Evolutionary conservation across 192 early-diverging fungal species (phyloP), one percentile per base, ranked within the genome.

Genomic region (Coemansia sp.): DNA sequence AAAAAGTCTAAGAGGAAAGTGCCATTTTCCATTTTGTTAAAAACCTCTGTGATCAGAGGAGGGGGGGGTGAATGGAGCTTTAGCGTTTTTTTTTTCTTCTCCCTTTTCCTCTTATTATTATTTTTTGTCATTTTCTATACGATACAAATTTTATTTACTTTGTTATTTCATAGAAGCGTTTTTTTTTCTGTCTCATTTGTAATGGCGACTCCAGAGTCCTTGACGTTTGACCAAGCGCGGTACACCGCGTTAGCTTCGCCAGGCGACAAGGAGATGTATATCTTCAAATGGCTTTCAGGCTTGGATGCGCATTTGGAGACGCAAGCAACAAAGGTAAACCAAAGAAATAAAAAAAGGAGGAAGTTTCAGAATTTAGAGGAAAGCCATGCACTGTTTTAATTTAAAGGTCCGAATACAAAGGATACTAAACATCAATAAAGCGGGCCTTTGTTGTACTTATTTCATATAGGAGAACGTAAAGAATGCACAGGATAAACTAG

Each of bases 261-360:
- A 0, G 86, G 83, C 55, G 90, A 91, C 65, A 85, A 89, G 59
- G 96, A 98, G 71, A 81, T 94, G 54, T 88, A 86, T 66, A 67
- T 97, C 1, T 91, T 96, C 68, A 92, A 93, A 72, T 98, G 95
- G 95, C 85, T 98, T 10, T 87, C 92, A 1, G 76, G 74, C 48
- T 84, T 96, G 5, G 93, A 96, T 81, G 83, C 85, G 35, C 86
- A 92, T 49, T 64, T 93, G 11, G 86, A 89, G 62, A 46, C 65
- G 2, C 19, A 17, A 22, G 19, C 56, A 35, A 20, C 22, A 50
- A 48, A 63, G 59, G 61, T 59, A 62, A 29, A 29, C 29, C 1
- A 29, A 29, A 29, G 3, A 29, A 29, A 29, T 29, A 29, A 1
- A 29, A 29, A 29, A 3, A 29, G 29, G n/a, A n/a, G n/a, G n/a